Percentiles rank a stretch among this genome's conserved stretches.
Evolutionary conservation across 140 eudicot genomes (phyloP).

Genomic region (Stevia rebaudiana): DNA sequence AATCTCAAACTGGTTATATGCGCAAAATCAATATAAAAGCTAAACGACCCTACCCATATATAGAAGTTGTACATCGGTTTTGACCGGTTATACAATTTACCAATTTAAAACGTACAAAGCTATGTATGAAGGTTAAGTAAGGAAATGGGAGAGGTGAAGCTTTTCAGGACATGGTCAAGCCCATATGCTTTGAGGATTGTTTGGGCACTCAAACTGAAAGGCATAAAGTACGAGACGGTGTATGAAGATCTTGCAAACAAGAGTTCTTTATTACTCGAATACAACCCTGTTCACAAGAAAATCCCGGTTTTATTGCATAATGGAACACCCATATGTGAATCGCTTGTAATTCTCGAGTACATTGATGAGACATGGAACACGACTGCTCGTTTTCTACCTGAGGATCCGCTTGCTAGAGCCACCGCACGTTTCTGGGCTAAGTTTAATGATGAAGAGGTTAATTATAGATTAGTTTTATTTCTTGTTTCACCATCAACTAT

Average conservation of each 20-base stretch:
- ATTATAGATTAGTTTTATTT: no score
- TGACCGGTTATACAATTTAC: no score
- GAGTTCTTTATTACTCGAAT: conserved; percentile 46
- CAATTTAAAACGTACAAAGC: no score
- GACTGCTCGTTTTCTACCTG: conserved; percentile 36
- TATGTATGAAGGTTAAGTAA: conserved; percentile 1
- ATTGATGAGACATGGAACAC: conserved; percentile 57
- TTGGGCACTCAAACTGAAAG: conserved; percentile 61
- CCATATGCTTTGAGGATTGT: conserved; percentile 48
- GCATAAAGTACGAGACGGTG: conserved; percentile 46
- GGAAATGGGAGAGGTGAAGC: conserved; percentile 59
- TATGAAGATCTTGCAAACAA: conserved; percentile 50
- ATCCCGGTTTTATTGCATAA: conserved; percentile 65
- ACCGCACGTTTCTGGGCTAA: conserved; percentile 63
- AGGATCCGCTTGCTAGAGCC: conserved; percentile 58
- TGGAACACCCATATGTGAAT: conserved; percentile 53
- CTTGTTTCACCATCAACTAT: no score
- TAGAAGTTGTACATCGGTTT: no score
- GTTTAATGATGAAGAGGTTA: conserved; percentile 46
- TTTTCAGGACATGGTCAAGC: conserved; percentile 60
- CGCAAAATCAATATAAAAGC: no score
- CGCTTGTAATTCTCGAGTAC: conserved; percentile 56
- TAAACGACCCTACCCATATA: no score
- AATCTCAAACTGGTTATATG: no score
- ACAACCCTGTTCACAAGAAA: conserved; percentile 54